These are phyloP conservation scores for Cytospora schulzeri DNA, from an alignment of 2,329 filamentous ascomycete species.

Conservation along the genomic window DNA sequence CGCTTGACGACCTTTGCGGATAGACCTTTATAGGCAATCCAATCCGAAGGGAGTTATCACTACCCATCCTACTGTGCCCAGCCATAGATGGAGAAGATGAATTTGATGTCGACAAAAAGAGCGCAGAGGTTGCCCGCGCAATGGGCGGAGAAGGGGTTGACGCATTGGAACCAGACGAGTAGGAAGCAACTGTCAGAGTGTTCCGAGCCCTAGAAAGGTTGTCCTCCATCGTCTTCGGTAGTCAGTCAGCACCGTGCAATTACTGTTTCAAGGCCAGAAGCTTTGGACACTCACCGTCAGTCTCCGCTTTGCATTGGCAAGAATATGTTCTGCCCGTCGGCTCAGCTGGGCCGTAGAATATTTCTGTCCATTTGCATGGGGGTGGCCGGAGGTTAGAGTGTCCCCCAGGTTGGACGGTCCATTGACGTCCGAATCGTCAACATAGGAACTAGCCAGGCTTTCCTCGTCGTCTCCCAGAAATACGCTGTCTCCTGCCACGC, in stretches of 20 bases:
- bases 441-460: constrained; percentile 61
- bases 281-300: constrained; percentile 69
- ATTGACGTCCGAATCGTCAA: constrained; percentile 44
- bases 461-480: constrained; percentile 71
- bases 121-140: constrained; percentile 43
- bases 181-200: constrained; percentile 63
- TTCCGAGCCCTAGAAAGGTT: constrained; percentile 80
- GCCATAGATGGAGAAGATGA: constrained; percentile 32
- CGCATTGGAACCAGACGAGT: constrained; percentile 57
- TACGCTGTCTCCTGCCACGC: constrained; percentile 61
- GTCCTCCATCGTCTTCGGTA: constrained; percentile 81
- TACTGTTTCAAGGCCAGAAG: not conserved
- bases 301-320: constrained; percentile 88
- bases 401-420: not conserved
- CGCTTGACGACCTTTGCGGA: constrained; percentile 64
- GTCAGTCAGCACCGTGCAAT: constrained; percentile 31
- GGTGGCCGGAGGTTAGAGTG: constrained; percentile 25
- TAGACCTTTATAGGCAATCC: constrained; percentile 45
- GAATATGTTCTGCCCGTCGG: constrained; percentile 82
- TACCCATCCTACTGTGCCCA: constrained; percentile 62
- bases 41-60: constrained; percentile 58
- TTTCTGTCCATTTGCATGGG: constrained; percentile 52
- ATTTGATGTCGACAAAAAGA: constrained; percentile 37
- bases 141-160: constrained; percentile 57
- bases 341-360: constrained; percentile 77